A percentile compares a stretch with the other conserved stretches of the same genome.
phyloP scores from a whole-genome alignment of 306 rosid genomes.

The Herpetospermum pedunculosum region DNA sequence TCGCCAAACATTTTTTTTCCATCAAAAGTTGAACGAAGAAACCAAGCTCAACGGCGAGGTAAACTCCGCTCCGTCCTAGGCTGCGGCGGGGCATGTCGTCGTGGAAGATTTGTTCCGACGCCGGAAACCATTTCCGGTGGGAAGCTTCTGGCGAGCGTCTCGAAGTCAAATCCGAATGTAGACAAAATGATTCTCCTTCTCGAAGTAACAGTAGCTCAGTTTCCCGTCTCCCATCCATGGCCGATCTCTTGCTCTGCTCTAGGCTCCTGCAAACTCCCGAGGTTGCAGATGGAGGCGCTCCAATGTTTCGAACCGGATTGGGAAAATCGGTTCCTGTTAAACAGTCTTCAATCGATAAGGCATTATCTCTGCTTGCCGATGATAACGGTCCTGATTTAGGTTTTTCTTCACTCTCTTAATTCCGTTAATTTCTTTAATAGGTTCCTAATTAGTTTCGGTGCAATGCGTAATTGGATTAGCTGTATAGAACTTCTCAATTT shows the following conservation, averaged over 20 bases:
- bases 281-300: constrained; percentile 10
- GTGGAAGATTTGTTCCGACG: constrained; percentile 25
- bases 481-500: not conserved
- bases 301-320: constrained; percentile 34
- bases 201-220: constrained; percentile 2
- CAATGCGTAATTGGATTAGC: not conserved
- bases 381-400: constrained; percentile 17
- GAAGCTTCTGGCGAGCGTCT: constrained; percentile 9
- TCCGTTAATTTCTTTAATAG: not conserved
- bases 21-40: not conserved
- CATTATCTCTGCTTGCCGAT: constrained; percentile 27
- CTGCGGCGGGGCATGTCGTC: constrained; percentile 21
- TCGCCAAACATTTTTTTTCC: not conserved
- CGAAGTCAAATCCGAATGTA: constrained; percentile 8
- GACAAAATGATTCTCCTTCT: not conserved
- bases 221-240: constrained; percentile 37
- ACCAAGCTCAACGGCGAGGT: not conserved
- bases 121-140: constrained; percentile 23
- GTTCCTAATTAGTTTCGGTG: not conserved
- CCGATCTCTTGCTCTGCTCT: constrained; percentile 36
- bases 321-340: constrained; percentile 31
- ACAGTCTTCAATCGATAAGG: constrained; percentile 37
- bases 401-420: not conserved
- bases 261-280: constrained; percentile 20
- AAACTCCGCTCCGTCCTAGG: not conserved